These are phyloP conservation scores for Salix suchowensis DNA, from an alignment of 345 rosid species.

Conservation along the genomic window DNA sequence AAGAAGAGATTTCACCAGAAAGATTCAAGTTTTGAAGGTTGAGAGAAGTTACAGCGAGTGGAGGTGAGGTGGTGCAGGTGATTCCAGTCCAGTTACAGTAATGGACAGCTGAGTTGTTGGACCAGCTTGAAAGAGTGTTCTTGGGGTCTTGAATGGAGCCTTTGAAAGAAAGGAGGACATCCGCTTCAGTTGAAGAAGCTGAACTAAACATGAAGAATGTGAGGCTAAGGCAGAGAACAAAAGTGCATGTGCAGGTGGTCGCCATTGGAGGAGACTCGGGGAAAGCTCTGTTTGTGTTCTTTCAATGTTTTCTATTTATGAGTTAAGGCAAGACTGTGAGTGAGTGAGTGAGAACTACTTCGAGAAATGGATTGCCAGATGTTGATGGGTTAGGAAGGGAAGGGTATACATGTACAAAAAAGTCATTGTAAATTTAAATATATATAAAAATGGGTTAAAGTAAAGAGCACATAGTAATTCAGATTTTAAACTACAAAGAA, in stretches of 20 bases:
- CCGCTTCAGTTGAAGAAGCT: conserved; percentile 52
- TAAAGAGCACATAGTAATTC: neutral
- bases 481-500: neutral
- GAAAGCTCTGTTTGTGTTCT: conserved; percentile 9
- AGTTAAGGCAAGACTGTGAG: conserved; percentile 9
- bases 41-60: conserved; percentile 55
- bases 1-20: conserved; percentile 78
- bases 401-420: neutral
- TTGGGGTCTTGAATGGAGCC: conserved; percentile 67
- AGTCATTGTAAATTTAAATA: neutral
- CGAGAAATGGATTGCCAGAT: neutral
- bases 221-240: conserved; percentile 25
- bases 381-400: neutral
- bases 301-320: conserved; percentile 20
- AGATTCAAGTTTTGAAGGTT: conserved; percentile 79
- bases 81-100: conserved; percentile 91
- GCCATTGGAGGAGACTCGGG: conserved; percentile 51
- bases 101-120: conserved; percentile 44
- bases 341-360: neutral
- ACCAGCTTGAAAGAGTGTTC: conserved; percentile 67
- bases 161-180: conserved; percentile 69
- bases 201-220: conserved; percentile 33
- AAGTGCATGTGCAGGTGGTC: conserved; percentile 21
- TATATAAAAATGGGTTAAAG: neutral
- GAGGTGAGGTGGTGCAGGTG: conserved; percentile 48